phyloP scores from a whole-genome alignment of 139 green algal species.

The Closterium sp. region DNA sequence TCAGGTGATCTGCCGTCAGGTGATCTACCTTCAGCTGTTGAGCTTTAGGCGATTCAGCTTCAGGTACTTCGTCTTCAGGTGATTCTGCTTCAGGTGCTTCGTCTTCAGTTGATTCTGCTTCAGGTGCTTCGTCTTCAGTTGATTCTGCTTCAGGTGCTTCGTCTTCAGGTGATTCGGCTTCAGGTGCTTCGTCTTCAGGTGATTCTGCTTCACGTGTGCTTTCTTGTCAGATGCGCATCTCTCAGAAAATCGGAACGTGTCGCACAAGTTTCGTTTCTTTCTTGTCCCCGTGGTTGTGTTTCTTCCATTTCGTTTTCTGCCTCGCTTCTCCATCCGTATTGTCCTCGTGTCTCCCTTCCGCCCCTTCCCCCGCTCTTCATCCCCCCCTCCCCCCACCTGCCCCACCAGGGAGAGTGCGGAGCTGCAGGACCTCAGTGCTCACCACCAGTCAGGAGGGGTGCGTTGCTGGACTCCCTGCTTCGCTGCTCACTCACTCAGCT shows the following conservation, averaged over 20 bases:
- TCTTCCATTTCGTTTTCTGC: background rate
- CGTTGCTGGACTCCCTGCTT: background rate
- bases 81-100: background rate
- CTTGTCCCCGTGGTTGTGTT: no score
- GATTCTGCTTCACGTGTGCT: no score
- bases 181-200: no score
- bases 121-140: background rate
- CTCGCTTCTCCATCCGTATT: background rate
- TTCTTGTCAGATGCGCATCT: no score
- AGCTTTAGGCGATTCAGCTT: background rate
- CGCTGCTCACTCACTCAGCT: no score
- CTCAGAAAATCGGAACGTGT: no score
- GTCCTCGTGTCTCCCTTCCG: background rate
- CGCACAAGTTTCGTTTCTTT: no score
- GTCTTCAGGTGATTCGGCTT: background rate
- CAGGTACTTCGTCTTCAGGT: no score
- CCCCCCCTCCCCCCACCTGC: background rate
- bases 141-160: no score
- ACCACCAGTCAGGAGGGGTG: slow-evolving; percentile 81
- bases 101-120: background rate
- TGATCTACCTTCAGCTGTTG: no score
- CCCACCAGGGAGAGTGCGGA: slow-evolving; percentile 57
- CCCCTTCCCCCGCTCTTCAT: slow-evolving; percentile 59
- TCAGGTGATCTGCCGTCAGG: background rate
- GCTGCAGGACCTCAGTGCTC: slow-evolving; percentile 76